Base-by-base conservation (phyloP, 495 filamentous ascomycete species). In the Penicillium verhagenii region DNA sequence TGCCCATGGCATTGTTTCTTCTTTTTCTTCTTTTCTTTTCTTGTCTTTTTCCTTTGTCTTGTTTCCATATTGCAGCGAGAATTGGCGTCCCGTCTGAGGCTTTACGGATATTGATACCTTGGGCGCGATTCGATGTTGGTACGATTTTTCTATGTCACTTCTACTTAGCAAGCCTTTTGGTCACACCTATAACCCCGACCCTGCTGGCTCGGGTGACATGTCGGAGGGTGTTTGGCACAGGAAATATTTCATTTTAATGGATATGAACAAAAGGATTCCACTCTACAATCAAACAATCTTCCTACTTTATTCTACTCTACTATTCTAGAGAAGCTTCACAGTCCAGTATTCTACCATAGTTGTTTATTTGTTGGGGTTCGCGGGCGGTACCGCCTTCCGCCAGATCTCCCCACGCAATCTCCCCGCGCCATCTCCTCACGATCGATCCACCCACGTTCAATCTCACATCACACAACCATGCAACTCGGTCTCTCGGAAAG, bases 401-500 rank as follows among this genome's bases (percentile, higher is more conserved):
- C n/a, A n/a, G n/a, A n/a, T n/a, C n/a, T n/a, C n/a, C n/a, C n/a
- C n/a, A n/a, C 43, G 23, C 33, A 14, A 39, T 50, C 31, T 50
- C 47, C 47, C 47, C 47, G 18, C 29, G 6, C 25, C 29, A 10
- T n/a, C 16, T 37, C 20, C 20, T 21, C 31, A 33, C 19, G 21
- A 39, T 6, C 18, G 35, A 7, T 24, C 21, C 46, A 19, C 6
- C 19, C 21, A 29, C 44, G 13, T 3, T 16, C 18, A 48, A 11
- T 21, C 46, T 6, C 10, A 45, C 42, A 23, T 5, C 29, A 50
- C 21, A 11, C 16, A 7, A 21, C 47, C 29, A 78, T 77, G 73
- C 71, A 71, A 58, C 59, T 76, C 24, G 66, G 67, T 26, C 61
- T 78, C n/a, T 59, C 70, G 11, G 76, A 79, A 50, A 60, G 50